Percentiles rank a stretch among this genome's conserved stretches.
Evolutionary conservation across 78 protist genomes (phyloP).

Genomic region (Diacronema lutheri): DNA sequence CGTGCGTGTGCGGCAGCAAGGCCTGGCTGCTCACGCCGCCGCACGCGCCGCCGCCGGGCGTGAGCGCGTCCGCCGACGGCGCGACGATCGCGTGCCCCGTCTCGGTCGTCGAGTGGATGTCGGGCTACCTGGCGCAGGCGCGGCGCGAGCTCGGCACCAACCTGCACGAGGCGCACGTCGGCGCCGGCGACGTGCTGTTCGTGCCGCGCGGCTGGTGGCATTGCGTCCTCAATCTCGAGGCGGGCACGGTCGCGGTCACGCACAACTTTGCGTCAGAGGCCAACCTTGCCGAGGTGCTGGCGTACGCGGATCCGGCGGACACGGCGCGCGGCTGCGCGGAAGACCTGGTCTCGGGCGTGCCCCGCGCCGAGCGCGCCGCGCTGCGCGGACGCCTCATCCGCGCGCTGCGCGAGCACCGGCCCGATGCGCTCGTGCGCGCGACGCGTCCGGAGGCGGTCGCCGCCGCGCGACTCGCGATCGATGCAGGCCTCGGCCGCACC

Average conservation of each 20-base stretch:
- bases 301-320: too few relatives aligned
- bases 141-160: background rate
- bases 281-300: background rate
- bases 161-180: slow-evolving; percentile 4
- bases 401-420: too few relatives aligned
- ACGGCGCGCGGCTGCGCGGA: background rate
- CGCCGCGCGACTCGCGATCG: too few relatives aligned
- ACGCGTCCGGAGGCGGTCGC: too few relatives aligned
- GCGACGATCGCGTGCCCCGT: slow-evolving; percentile 53
- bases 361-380: background rate
- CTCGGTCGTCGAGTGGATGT: slow-evolving; percentile 67
- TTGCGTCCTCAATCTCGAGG: slow-evolving; percentile 62
- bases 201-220: slow-evolving; percentile 79
- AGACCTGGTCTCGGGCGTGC: background rate
- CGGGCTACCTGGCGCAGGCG: slow-evolving; percentile 39
- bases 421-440: too few relatives aligned
- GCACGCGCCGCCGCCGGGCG: slow-evolving; percentile 9
- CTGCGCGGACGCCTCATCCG: background rate
- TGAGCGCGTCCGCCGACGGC: slow-evolving; percentile 57
- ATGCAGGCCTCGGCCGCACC: too few relatives aligned
- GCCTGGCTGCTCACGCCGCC: slow-evolving; percentile 16
- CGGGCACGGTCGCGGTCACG: slow-evolving; percentile 69
- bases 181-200: slow-evolving; percentile 61
- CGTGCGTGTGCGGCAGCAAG: background rate
- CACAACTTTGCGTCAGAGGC: slow-evolving; percentile 50